phyloP scores from a whole-genome alignment of 371 early-diverging fungal species.

The Zychaea mexicana region DNA sequence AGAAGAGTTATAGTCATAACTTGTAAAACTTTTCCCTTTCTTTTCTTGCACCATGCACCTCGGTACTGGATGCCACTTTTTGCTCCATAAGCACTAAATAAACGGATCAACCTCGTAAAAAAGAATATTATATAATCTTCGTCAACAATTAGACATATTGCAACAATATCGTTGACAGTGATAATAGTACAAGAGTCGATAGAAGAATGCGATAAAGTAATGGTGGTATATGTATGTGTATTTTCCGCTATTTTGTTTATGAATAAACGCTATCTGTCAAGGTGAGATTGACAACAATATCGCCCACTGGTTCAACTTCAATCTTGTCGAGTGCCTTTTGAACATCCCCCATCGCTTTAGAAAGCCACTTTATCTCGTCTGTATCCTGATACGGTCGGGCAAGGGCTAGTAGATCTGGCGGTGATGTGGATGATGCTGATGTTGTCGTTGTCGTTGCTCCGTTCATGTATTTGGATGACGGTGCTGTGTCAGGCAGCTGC shows the following conservation, averaged over 20 bases:
- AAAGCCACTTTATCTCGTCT: constrained; percentile 17
- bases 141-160: too few relatives aligned
- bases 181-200: too few relatives aligned
- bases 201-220: not conserved
- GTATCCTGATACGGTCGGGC: not conserved
- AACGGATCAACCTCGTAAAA: too few relatives aligned
- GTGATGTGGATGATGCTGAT: not conserved
- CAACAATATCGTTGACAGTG: too few relatives aligned
- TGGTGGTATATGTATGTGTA: not conserved
- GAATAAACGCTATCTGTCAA: constrained; percentile 23
- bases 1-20: too few relatives aligned
- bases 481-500: constrained; percentile 5
- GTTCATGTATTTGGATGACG: not conserved
- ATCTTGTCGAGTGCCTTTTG: constrained; percentile 45
- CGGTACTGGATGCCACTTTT: too few relatives aligned
- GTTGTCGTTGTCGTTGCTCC: not conserved
- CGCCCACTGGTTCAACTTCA: constrained; percentile 45
- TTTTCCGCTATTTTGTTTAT: not conserved
- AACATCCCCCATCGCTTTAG: constrained; percentile 47
- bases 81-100: too few relatives aligned
- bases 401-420: not conserved
- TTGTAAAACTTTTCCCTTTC: too few relatives aligned
- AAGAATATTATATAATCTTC: too few relatives aligned
- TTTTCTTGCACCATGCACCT: too few relatives aligned
- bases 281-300: constrained; percentile 54